Percentiles rank a stretch among this genome's conserved stretches.
These are phyloP conservation scores for Trifolium dubium DNA, from an alignment of 306 rosid species.

Conservation along the genomic window DNA sequence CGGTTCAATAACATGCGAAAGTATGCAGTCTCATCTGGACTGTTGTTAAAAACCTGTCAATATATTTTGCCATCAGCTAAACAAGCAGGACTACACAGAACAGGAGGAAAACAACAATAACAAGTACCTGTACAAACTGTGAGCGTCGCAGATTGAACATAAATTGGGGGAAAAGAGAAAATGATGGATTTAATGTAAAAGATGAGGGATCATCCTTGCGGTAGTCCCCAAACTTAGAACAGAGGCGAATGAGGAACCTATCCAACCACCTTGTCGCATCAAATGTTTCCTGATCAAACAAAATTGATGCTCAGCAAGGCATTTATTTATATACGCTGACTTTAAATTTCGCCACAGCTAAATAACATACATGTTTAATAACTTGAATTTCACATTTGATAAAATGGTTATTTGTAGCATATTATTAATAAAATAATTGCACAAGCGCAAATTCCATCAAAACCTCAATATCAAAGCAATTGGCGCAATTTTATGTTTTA, in stretches of 20 bases:
- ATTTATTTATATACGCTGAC: neutral
- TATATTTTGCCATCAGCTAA: slow-evolving; percentile 33
- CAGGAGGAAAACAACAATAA: slow-evolving; percentile 29
- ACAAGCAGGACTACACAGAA: slow-evolving; percentile 20
- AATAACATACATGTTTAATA: slow-evolving; percentile 20
- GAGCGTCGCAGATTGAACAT: slow-evolving; percentile 94
- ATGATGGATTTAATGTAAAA: slow-evolving; percentile 79
- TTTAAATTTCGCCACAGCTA: slow-evolving; percentile 17
- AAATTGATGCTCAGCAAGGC: slow-evolving; percentile 33
- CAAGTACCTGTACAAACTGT: slow-evolving; percentile 89
- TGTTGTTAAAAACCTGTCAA: slow-evolving; percentile 95
- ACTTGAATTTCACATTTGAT: neutral
- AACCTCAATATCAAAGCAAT: slow-evolving; percentile 10
- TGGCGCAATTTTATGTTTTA: slow-evolving; percentile 17
- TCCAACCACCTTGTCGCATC: slow-evolving; percentile 99
- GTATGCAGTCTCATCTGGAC: slow-evolving; percentile 99
- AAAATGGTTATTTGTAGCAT: slow-evolving; percentile 26
- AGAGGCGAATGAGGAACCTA: slow-evolving; percentile 89
- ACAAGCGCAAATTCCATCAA: slow-evolving; percentile 15
- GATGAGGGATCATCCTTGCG: slow-evolving; percentile 97
- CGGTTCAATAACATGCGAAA: slow-evolving; percentile 90
- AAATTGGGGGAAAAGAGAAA: slow-evolving; percentile 93
- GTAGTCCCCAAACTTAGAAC: slow-evolving; percentile 96
- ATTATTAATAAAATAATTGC: slow-evolving; percentile 4
- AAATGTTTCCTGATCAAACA: slow-evolving; percentile 76